A percentile compares a stretch with the other conserved stretches of the same genome.
phyloP scores from a whole-genome alignment of 306 rosid genomes.

The Gastrolobium villosum region DNA sequence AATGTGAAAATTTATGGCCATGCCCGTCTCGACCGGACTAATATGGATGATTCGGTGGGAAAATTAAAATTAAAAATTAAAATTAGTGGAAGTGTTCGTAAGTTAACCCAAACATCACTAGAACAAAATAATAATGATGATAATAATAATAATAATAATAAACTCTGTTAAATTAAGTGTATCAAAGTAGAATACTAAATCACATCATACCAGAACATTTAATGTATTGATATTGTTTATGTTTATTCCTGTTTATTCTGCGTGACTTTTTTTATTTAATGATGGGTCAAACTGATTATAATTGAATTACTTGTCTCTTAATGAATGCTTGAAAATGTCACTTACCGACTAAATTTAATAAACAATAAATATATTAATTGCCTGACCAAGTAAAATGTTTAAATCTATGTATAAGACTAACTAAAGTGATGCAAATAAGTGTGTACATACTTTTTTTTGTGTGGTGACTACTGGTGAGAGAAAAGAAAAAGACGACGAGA shows the following conservation, averaged over 20 bases:
- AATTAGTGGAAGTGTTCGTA: neutral
- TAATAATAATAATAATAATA: too few relatives aligned
- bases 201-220: neutral
- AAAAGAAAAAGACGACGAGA: too few relatives aligned
- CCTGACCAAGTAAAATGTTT: neutral
- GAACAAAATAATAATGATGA: neutral
- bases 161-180: neutral
- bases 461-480: too few relatives aligned
- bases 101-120: neutral
- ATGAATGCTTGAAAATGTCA: neutral
- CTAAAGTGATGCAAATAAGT: neutral
- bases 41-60: too few relatives aligned
- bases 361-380: neutral
- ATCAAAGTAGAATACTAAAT: constrained; percentile 9
- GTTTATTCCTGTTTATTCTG: neutral
- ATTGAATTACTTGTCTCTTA: constrained; percentile 13
- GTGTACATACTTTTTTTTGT: too few relatives aligned
- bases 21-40: too few relatives aligned
- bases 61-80: too few relatives aligned
- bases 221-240: neutral
- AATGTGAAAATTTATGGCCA: neutral
- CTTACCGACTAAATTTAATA: neutral
- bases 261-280: neutral
- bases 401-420: neutral
- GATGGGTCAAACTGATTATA: neutral